These are phyloP conservation scores for Amylostereum areolatum DNA, from an alignment of 1,284 basidiomycete species.

Conservation along the genomic window DNA sequence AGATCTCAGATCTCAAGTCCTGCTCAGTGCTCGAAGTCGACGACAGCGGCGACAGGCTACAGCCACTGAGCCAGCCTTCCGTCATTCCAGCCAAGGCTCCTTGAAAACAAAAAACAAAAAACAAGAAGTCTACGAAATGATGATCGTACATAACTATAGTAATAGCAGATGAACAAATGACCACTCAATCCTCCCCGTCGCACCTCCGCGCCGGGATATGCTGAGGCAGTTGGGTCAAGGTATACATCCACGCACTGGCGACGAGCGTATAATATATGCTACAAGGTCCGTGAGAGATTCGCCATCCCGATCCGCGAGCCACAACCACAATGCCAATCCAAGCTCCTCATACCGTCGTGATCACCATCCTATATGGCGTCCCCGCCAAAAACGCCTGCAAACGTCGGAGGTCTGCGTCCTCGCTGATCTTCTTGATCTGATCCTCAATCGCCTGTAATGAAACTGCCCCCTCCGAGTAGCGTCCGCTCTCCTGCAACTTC, in stretches of 20 bases:
- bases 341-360: slow-evolving; percentile 2
- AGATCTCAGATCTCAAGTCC: not conserved
- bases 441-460: slow-evolving; percentile 5
- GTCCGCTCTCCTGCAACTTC: slow-evolving; percentile 10
- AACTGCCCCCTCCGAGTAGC: slow-evolving; percentile 4
- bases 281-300: no score
- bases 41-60: slow-evolving; percentile 9
- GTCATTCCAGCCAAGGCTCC: not conserved
- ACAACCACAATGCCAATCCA: not conserved
- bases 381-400: slow-evolving; percentile 10
- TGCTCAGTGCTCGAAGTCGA: slow-evolving; percentile 9
- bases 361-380: slow-evolving; percentile 4
- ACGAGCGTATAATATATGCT: no score
- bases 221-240: no score
- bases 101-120: not conserved
- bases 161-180: no score
- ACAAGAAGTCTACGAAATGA: no score
- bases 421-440: slow-evolving; percentile 9
- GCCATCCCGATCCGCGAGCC: not conserved
- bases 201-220: no score
- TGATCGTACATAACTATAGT: no score
- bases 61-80: slow-evolving; percentile 7
- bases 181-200: no score
- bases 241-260: no score
- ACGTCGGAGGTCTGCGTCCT: slow-evolving; percentile 11